Evolutionary conservation across 805 yeast genomes (phyloP), one percentile per base, ranked within the genome.

Genomic region (Diddensiella caesifluorescens): DNA sequence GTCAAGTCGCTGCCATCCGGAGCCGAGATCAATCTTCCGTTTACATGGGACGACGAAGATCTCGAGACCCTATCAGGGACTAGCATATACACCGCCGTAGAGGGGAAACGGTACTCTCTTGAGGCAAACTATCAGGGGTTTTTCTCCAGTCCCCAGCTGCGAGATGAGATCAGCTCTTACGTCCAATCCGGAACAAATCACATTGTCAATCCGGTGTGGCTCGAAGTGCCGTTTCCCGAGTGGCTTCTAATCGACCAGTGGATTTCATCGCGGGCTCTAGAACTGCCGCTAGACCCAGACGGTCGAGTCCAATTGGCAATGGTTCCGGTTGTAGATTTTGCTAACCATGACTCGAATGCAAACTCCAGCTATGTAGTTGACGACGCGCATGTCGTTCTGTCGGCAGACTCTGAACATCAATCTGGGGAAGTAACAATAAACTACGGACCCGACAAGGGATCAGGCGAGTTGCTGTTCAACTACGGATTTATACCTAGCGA

Each of bases 301-400:
- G 47, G 26, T 12, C 35, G 44, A 5, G 15, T 19, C 9, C 44
- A 48, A 35, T 33, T 71, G 43, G 75, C 70, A 65, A 67, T 77
- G 45, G 77, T 76, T 3, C 83, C 83, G 0, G 49, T 74, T 4
- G 51, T 77, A 2, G 83, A 77, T 51, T 67, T 73, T 51, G 77
- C 70, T 20, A 75, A 76, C 54, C 81, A 75, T 48, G 28, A 48
- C 12, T 42, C 40, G 26, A 32, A 38, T 1, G 50, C 58, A n/a
- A 61, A 59, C 32, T 58, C 63, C 13, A 44, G 59, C 9, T 72
- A 67, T 47, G 70, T 72, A 61, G 62, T 44, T 3, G 52, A 44
- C 15, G 22, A 29, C 6, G 32, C 12, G 7, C 28, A 22, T 9
- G 38, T 34, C 7, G n/a, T 34, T 9, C 9, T 29, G 16, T 29